Evolutionary conservation across 805 yeast genomes (phyloP), one percentile per base, ranked within the genome.

Genomic region (Cyberlindnera euphorbiae): DNA sequence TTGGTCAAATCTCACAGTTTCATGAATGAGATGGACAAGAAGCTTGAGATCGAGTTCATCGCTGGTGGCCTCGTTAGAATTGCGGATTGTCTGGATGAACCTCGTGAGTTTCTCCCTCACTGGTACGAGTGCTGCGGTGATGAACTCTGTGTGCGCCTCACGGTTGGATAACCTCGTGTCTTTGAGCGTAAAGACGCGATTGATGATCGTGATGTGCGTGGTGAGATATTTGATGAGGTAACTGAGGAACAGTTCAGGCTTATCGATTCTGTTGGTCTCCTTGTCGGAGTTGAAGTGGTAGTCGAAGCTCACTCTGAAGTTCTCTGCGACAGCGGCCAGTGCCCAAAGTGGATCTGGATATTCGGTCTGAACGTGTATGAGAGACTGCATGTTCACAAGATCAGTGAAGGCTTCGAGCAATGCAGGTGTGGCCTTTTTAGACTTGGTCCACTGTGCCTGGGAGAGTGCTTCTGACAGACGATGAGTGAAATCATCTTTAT

Each of bases 271-370:
- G 50, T 62, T 71, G 3, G 75, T 69, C 4, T 66, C 70, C 36
- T 53, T 63, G 26, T 59, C 52, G 5, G 60, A 53, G 37, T 67
- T 66, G 56, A 77, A 77, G 50, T 77, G 82, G 53, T 67, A 77
- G 26, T 71, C 62, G 50, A 77, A 77, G 33, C 80, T 63, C 6
- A 64, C 50, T 12, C 58, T 52, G 42, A 75, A 66, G 26, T 73
- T 73, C 18, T 64, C 57, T 1, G 77, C 55, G 8, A 76, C 50
- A 0, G 63, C 47, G 24, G 67, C 69, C 15, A 75, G 56, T 1
- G 73, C 78, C 78, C 79, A 74, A 62, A 73, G 61, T 0, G 71
- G 47, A 2, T 58, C 54, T 1, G 75, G 75, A 42, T 69, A 46
- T 3, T 12, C 8, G 1, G 43, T 33, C 2, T 27, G 26, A 4